Evolutionary conservation across 2,329 filamentous ascomycete genomes (phyloP).

Genomic region (Curvularia spicifera): DNA sequence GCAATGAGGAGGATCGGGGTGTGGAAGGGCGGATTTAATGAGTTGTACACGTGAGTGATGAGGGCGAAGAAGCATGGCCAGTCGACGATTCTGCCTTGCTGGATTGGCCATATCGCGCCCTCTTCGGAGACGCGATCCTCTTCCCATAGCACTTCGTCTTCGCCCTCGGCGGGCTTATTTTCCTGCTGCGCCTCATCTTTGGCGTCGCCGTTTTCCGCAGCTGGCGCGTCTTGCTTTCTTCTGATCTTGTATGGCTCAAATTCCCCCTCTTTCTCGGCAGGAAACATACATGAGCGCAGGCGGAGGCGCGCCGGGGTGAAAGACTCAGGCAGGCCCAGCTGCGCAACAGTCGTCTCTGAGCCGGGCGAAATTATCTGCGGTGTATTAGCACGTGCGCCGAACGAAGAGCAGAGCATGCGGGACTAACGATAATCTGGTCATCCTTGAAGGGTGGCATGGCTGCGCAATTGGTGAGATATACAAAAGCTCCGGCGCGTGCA

Average conservation of each 20-base stretch:
- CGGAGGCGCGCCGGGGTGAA: slow-evolving; percentile 88
- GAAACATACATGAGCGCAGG: slow-evolving; percentile 93
- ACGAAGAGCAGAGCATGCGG: neutral
- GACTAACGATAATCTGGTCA: slow-evolving; percentile 54
- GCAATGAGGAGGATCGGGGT: slow-evolving; percentile 91
- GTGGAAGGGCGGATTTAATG: slow-evolving; percentile 89
- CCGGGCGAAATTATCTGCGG: slow-evolving; percentile 74
- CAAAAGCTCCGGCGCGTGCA: slow-evolving; percentile 21
- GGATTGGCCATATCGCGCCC: slow-evolving; percentile 86
- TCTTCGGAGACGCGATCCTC: slow-evolving; percentile 88
- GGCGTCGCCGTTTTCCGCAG: slow-evolving; percentile 40
- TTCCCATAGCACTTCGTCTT: slow-evolving; percentile 73
- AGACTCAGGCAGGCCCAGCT: slow-evolving; percentile 87
- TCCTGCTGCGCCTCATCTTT: slow-evolving; percentile 31
- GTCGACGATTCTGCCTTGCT: slow-evolving; percentile 81
- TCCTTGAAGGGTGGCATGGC: slow-evolving; percentile 55
- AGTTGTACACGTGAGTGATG: slow-evolving; percentile 87
- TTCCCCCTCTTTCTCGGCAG: slow-evolving; percentile 74
- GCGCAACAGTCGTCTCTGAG: slow-evolving; percentile 87
- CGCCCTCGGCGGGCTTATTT: slow-evolving; percentile 49
- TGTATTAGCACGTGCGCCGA: slow-evolving; percentile 18
- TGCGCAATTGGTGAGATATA: slow-evolving; percentile 34
- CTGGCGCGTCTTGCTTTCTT: slow-evolving; percentile 47
- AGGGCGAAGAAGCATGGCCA: slow-evolving; percentile 95
- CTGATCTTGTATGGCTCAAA: slow-evolving; percentile 84